Percentiles rank a stretch among this genome's conserved stretches.
These are phyloP conservation scores for Trichosporon coremiiforme DNA, from an alignment of 1,284 basidiomycete genomes.

Conservation along the genomic window DNA sequence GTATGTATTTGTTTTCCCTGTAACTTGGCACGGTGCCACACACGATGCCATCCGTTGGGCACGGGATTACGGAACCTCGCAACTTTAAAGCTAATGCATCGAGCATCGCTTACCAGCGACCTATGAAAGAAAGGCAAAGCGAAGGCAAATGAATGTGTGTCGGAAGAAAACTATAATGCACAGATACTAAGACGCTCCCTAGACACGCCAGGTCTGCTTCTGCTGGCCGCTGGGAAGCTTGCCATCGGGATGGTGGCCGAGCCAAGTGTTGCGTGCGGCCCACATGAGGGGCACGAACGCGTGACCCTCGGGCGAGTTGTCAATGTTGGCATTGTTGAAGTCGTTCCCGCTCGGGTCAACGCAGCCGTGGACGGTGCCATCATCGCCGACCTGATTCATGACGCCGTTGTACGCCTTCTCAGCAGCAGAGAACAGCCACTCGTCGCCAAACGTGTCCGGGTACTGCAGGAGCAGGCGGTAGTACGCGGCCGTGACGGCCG, in stretches of 20 bases:
- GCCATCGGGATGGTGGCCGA: not conserved
- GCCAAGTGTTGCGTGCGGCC: slow-evolving; percentile 40
- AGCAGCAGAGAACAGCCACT: slow-evolving; percentile 18
- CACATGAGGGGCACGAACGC: slow-evolving; percentile 45
- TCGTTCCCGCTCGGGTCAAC: slow-evolving; percentile 39
- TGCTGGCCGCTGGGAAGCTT: not conserved
- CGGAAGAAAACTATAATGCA: not conserved
- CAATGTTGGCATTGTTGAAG: slow-evolving; percentile 10
- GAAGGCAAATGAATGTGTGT: not conserved
- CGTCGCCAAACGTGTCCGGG: slow-evolving; percentile 17
- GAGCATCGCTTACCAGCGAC: not conserved
- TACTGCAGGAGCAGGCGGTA: slow-evolving; percentile 38
- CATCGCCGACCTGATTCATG: slow-evolving; percentile 33
- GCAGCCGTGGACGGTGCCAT: slow-evolving; percentile 36
- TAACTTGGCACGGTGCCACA: no score
- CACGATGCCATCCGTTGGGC: no score
- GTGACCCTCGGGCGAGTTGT: slow-evolving; percentile 44
- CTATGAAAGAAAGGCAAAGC: not conserved
- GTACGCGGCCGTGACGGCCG: slow-evolving; percentile 42
- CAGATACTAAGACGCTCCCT: not conserved
- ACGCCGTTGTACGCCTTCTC: slow-evolving; percentile 40
- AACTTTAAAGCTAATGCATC: slow-evolving; percentile 3
- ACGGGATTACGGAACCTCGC: not conserved
- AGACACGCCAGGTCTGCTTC: not conserved
- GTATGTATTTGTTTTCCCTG: not conserved